Evolutionary conservation across 352 stramenopile species (phyloP), one percentile per base, ranked within the genome.

Genomic region (Detonula confervacea): DNA sequence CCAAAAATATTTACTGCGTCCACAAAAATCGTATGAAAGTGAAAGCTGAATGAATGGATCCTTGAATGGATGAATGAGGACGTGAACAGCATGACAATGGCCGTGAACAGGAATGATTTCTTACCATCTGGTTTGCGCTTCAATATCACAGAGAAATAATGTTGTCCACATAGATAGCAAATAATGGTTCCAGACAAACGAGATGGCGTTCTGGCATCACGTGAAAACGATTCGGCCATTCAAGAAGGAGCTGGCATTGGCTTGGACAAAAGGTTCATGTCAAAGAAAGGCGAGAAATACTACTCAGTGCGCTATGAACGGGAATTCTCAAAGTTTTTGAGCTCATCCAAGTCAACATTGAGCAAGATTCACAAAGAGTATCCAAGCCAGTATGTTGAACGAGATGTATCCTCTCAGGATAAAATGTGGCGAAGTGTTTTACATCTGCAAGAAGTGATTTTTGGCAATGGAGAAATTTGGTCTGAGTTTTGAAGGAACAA

Each of bases 231-330:
- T 46, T 6, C 39, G 16, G 5, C 16, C 39, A n/a, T 49, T 49
- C n/a, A n/a, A n/a, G n/a, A n/a, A 16, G 33, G 33, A 12, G 4
- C 18, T 6, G 4, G 18, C 20, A 16, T 24, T 47, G n/a, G 20
- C 11, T 14, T 27, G 55, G 29, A 2, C 16, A 64, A 49, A 64
- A 47, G 55, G 39, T n/a, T 74, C 47, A 66, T 55, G 24, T 44
- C 65, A 47, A 66, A 18, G 33, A 72, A 82, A 35, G 57, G 37
- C n/a, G 27, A 77, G 25, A 16, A 77, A 22, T 71, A 77, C 37
- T 35, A 73, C 20, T 37, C 18, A 30, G 49, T 77, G 27, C 25
- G 46, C 49, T 77, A 73, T 22, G 16, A 77, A 57, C n/a, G 56
- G 42, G 46, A 72, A 42, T 73, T 66, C 47, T 44, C 16, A 33